These are phyloP conservation scores for Odontarrhena argentea DNA, from an alignment of 345 rosid genomes.

Conservation along the genomic window DNA sequence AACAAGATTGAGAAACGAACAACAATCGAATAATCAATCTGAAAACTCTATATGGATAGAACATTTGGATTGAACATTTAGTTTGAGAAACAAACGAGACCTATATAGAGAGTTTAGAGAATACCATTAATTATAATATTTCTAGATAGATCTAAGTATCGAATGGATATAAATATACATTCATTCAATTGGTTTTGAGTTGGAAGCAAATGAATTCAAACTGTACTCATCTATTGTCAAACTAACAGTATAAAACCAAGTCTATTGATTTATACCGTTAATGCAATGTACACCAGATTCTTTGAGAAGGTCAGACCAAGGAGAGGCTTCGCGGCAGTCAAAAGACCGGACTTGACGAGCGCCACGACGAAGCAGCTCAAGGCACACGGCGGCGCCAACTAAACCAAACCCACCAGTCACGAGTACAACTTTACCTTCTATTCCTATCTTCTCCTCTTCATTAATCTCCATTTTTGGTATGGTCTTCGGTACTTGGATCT, in stretches of 20 bases:
- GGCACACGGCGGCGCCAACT: constrained; percentile 73
- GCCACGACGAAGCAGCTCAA: constrained; percentile 72
- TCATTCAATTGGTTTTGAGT: too few species aligned
- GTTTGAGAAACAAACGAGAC: too few species aligned
- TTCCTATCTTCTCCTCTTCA: constrained; percentile 63
- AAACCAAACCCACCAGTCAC: constrained; percentile 80
- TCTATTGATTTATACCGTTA: constrained; percentile 45
- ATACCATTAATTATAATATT: too few species aligned
- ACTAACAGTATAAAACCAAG: background rate
- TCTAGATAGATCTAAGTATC: too few species aligned
- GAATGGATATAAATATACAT: too few species aligned
- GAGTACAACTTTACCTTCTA: constrained; percentile 60
- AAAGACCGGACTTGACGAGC: constrained; percentile 76
- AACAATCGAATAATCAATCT: too few species aligned
- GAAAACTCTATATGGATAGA: too few species aligned
- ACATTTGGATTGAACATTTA: too few species aligned
- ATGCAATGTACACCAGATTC: constrained; percentile 56
- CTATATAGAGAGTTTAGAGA: too few species aligned
- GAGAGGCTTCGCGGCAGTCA: constrained; percentile 59
- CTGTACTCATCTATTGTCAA: background rate
- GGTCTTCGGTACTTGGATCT: background rate
- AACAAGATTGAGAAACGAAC: too few species aligned
- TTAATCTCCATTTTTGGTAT: constrained; percentile 21
- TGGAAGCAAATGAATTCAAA: background rate
- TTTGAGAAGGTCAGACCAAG: constrained; percentile 58